phyloP scores from a whole-genome alignment of 2,329 filamentous ascomycete species.

The Penicillium sp. region DNA sequence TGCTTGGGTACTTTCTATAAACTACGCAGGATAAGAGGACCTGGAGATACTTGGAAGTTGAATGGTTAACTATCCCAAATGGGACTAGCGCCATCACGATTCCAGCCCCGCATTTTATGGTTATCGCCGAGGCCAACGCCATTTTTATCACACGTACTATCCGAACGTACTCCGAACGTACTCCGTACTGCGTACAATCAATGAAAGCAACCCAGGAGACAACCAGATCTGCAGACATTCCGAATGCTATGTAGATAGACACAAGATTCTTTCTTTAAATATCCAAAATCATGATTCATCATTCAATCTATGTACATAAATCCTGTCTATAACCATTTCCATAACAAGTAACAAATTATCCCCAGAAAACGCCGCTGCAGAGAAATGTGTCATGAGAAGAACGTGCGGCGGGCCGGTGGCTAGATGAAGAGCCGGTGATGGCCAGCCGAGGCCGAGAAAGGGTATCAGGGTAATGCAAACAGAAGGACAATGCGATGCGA shows the following conservation, averaged over 20 bases:
- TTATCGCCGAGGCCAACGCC: no score
- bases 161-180: no score
- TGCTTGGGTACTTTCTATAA: no score
- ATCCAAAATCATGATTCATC: conserved; percentile 16
- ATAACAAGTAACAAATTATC: neutral
- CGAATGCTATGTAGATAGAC: neutral
- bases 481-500: neutral
- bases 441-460: neutral
- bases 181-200: no score
- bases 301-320: conserved; percentile 12
- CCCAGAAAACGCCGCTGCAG: conserved; percentile 10
- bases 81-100: no score
- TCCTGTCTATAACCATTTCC: neutral
- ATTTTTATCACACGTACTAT: no score
- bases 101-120: no score
- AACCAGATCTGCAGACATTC: neutral
- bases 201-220: no score
- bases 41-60: no score
- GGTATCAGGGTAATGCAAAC: neutral
- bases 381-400: conserved; percentile 7
- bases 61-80: no score
- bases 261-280: conserved; percentile 5
- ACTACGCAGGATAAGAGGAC: no score
- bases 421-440: neutral
- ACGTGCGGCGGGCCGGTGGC: neutral